These are phyloP conservation scores for Colletotrichum sp. DNA, from an alignment of 2,329 filamentous ascomycete species.

Conservation along the genomic window DNA sequence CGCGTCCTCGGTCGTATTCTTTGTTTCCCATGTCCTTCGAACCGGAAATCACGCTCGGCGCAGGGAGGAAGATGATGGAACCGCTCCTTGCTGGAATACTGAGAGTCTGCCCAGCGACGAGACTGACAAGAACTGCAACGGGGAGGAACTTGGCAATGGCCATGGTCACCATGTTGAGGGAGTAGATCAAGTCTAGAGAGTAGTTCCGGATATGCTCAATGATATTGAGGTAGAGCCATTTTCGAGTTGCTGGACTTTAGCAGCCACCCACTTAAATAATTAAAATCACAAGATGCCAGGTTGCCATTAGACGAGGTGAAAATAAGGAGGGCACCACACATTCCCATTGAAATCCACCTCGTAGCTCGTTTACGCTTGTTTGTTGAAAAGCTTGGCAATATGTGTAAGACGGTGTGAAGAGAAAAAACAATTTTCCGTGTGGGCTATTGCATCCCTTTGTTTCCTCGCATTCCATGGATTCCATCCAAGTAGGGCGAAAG, in stretches of 20 bases:
- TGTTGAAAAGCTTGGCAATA: background rate
- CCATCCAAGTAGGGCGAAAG: background rate
- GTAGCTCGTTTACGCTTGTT: background rate
- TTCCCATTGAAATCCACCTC: background rate
- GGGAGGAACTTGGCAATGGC: background rate
- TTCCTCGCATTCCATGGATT: background rate
- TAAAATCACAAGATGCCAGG: fast-evolving
- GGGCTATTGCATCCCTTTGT: background rate
- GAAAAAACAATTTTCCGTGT: background rate
- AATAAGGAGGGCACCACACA: background rate
- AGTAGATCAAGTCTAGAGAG: background rate
- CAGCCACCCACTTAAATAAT: background rate
- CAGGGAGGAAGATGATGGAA: slow-evolving; percentile 17
- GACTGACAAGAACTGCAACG: background rate
- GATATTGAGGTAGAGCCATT: background rate
- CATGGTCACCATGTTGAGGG: background rate
- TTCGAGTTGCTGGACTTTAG: background rate
- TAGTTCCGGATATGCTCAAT: background rate
- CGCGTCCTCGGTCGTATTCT: slow-evolving; percentile 21
- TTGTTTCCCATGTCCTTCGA: slow-evolving; percentile 17
- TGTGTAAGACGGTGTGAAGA: background rate
- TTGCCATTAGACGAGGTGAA: background rate
- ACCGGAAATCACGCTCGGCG: slow-evolving; percentile 17
- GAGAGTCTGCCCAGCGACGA: slow-evolving; percentile 17
- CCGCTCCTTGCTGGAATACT: slow-evolving; percentile 22